These are phyloP conservation scores for Camellia granthamiana DNA, from an alignment of 148 eudicot genomes.

Conservation along the genomic window DNA sequence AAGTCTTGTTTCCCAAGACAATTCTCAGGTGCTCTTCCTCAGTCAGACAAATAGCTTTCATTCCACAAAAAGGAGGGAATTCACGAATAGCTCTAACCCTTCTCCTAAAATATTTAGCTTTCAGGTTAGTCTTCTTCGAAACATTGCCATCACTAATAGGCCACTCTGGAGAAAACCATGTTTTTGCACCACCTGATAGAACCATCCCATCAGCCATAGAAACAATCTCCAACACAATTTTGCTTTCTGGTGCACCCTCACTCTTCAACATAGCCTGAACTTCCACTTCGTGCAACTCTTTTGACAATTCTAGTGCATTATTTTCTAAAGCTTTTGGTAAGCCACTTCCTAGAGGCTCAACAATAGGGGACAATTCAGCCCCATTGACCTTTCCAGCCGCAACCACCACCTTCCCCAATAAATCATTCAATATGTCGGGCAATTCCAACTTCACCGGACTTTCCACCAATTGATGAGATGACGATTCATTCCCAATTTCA, in stretches of 20 bases:
- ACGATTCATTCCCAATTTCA: conserved; percentile 18
- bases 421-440: conserved; percentile 8
- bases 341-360: conserved; percentile 6
- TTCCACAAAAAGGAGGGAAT: conserved; percentile 73
- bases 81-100: conserved; percentile 62
- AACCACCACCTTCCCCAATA: conserved; percentile 17
- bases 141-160: conserved; percentile 16
- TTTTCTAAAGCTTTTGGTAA: conserved; percentile 5
- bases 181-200: conserved; percentile 16
- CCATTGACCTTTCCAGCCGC: background rate
- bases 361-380: conserved; percentile 1
- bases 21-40: conserved; percentile 16
- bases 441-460: conserved; percentile 17
- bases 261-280: conserved; percentile 7
- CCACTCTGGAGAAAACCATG: conserved; percentile 10
- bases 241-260: background rate
- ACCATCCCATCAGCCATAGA: conserved; percentile 7
- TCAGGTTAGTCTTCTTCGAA: background rate
- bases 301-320: conserved; percentile 5
- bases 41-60: conserved; percentile 27
- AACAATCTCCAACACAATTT: conserved; percentile 5
- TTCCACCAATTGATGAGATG: conserved; percentile 16
- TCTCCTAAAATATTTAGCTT: conserved; percentile 37
- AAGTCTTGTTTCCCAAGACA: too few species aligned
- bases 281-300: conserved; percentile 9